Base-by-base conservation (phyloP, 106 monocot species). In the Acorus calamus region DNA sequence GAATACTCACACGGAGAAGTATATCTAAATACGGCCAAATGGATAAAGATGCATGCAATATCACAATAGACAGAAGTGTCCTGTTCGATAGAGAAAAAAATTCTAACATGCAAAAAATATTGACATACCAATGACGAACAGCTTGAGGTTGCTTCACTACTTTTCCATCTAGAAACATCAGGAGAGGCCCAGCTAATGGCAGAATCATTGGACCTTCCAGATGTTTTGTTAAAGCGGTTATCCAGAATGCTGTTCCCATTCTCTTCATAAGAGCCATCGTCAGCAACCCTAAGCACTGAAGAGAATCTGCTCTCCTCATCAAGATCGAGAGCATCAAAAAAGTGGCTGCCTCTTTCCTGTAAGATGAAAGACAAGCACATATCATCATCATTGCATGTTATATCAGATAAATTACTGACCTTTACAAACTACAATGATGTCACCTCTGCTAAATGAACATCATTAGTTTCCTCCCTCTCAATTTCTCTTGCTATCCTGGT, bases 261-360 rank as follows among this genome's bases (percentile, higher is more conserved):
- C 48, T 65, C 77, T 57, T 58, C 62, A 11, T 64, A 80, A 12
- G 47, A 63, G 14, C 60, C 49, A 71, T 74, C 82, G 62, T 78
- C 73, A 66, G 60, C 71, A 50, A 77, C 82, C 69, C 96, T 91
- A 9, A 7, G 66, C 9, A 98, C 96, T 8, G 96, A 81, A 42
- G 96, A 98, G 79, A 91, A 98, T 73, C 76, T 81, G 56, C 53
- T 78, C 76, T 98, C 96, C 75, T 98, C 96, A 58, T 98, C 96
- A 53, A 79, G 67, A 43, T 85, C 91, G 50, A 85, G 67, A 61
- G 86, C 78, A 52, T 84, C 78, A 66, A 71, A 58, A 46, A 81
- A 79, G 11, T 74, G 54, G 49, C 83, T 61, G 46, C 96, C 96
- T 70, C 96, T 91, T 80, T 98, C 96, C 96, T 98, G 83, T 71